Percentiles rank a stretch among this genome's conserved stretches.
Evolutionary conservation across 306 rosid genomes (phyloP).

Genomic region (Trifolium repens): DNA sequence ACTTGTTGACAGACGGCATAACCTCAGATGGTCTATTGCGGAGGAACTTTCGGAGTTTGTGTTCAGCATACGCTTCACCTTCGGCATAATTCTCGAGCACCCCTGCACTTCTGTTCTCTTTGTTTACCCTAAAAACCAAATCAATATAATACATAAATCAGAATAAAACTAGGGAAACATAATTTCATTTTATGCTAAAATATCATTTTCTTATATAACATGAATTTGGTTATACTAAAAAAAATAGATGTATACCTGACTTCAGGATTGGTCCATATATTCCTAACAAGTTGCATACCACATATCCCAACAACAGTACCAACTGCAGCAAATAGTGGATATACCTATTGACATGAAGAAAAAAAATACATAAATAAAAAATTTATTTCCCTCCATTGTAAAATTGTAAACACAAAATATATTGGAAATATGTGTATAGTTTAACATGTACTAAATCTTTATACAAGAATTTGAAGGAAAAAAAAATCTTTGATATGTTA

Average conservation of each 20-base stretch:
- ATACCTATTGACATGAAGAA: constrained; percentile 51
- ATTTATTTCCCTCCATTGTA: neutral
- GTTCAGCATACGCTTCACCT: constrained; percentile 47
- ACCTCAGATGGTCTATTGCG: constrained; percentile 56
- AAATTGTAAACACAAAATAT: neutral
- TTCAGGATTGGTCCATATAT: constrained; percentile 73
- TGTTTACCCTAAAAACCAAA: constrained; percentile 55
- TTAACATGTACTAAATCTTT: constrained; percentile 5
- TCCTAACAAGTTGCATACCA: constrained; percentile 71
- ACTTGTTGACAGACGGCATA: constrained; percentile 76
- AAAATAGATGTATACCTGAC: constrained; percentile 56
- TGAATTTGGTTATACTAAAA: neutral
- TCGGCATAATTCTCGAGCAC: constrained; percentile 66
- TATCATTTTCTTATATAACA: too few relatives aligned
- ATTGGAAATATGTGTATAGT: neutral
- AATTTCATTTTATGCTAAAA: neutral
- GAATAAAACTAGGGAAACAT: neutral
- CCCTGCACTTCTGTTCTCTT: constrained; percentile 71
- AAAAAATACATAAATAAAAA: constrained; percentile 12
- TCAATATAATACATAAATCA: neutral
- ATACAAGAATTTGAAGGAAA: neutral
- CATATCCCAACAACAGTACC: constrained; percentile 73
- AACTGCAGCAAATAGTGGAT: constrained; percentile 75
- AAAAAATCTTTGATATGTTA: neutral
- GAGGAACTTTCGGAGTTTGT: constrained; percentile 55